A percentile compares a stretch with the other conserved stretches of the same genome.
Conservation (phyloP, 1,284 basidiomycete genomes). For the Malassezia sympodialis region DNA sequence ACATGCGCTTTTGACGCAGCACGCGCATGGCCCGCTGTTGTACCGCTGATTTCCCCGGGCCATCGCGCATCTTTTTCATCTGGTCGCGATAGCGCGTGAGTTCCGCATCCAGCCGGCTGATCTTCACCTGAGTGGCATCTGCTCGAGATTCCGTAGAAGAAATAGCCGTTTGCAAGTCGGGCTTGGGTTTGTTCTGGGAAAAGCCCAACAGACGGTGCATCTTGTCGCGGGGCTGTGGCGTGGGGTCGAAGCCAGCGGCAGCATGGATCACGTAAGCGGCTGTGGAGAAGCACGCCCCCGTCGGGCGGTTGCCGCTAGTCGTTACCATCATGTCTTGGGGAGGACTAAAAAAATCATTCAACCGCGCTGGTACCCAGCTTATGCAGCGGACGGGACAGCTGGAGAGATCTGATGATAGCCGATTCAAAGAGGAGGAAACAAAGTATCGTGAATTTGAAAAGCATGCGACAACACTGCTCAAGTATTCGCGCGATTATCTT, state of each 20-base stretch:
- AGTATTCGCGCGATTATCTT: conserved; percentile 87
- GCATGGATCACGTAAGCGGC: background rate
- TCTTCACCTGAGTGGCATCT: conserved; percentile 86
- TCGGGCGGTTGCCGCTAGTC: background rate
- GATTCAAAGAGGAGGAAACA: conserved; percentile 82
- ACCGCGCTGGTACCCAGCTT: conserved; percentile 78
- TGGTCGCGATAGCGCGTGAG: conserved; percentile 86
- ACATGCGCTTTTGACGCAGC: conserved; percentile 90
- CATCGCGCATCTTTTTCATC: conserved; percentile 83
- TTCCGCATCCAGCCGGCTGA: conserved; percentile 91
- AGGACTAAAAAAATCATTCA: conserved; percentile 84
- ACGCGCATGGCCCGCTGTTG: conserved; percentile 89
- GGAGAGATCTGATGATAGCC: conserved; percentile 83
- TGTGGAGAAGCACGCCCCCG: background rate
- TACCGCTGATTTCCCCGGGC: conserved; percentile 90
- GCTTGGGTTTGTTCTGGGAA: conserved; percentile 56
- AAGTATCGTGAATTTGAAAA: conserved; percentile 71
- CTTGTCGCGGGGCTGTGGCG: background rate
- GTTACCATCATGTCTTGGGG: conserved; percentile 42
- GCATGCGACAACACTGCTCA: conserved; percentile 62
- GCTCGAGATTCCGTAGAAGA: conserved; percentile 79
- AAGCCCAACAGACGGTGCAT: conserved; percentile 51
- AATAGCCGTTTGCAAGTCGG: conserved; percentile 81
- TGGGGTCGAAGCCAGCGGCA: background rate
- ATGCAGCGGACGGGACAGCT: conserved; percentile 74